phyloP scores from a whole-genome alignment of 257 asterid species.

The Ajuga chamaepitys region DNA sequence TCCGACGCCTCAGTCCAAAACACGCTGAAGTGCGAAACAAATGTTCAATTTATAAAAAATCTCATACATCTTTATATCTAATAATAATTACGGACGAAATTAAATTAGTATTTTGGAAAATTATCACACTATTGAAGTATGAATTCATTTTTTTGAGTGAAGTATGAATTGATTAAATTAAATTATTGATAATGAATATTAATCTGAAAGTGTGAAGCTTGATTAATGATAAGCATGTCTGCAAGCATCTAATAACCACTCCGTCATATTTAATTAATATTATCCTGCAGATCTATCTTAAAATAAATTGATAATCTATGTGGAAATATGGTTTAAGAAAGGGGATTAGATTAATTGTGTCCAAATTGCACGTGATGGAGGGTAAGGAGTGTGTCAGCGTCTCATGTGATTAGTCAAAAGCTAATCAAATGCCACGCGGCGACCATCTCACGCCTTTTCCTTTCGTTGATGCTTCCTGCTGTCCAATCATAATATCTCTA shows the following conservation, averaged over 20 bases:
- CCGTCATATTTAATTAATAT: background rate
- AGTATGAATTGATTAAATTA: too few species aligned
- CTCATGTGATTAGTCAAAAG: conserved; percentile 25
- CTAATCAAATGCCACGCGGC: conserved; percentile 32
- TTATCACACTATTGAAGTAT: too few species aligned
- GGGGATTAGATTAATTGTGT: conserved; percentile 5
- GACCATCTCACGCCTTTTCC: background rate
- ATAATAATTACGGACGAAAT: too few species aligned
- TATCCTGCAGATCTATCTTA: conserved; percentile 11
- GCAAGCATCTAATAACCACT: conserved; percentile 3
- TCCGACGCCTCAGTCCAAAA: too few species aligned
- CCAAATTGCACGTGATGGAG: conserved; percentile 32
- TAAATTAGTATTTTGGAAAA: too few species aligned
- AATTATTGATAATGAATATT: too few species aligned
- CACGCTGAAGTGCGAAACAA: too few species aligned
- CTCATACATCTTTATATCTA: too few species aligned
- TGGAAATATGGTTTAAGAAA: background rate
- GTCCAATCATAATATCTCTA: conserved; percentile 13
- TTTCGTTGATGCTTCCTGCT: conserved; percentile 4
- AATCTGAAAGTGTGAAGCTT: too few species aligned
- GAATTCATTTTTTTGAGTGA: too few species aligned
- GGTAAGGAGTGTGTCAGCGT: conserved; percentile 25
- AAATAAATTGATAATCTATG: background rate
- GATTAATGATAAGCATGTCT: background rate
- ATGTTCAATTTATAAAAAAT: too few species aligned